Evolutionary conservation across 176 grass and related monocot genomes (phyloP).

Genomic region (Rhipidocladum racemiflorum): DNA sequence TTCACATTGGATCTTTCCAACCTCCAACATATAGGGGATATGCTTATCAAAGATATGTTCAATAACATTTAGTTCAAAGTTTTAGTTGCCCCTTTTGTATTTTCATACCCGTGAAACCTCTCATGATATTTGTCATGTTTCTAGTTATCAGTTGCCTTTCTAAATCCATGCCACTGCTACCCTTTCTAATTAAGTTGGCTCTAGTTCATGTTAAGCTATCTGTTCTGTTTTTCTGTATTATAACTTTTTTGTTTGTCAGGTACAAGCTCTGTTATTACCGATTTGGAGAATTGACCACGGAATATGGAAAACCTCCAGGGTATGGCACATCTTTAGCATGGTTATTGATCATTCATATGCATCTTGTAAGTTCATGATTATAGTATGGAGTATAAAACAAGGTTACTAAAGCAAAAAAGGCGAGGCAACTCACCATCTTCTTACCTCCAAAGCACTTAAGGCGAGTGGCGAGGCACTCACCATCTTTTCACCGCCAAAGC

Average conservation of each 20-base stretch:
- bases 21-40: background rate
- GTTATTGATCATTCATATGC: background rate
- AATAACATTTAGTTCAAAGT: background rate
- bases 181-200: background rate
- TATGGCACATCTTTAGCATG: constrained; percentile 39
- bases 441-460: too few species aligned
- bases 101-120: background rate
- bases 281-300: constrained; percentile 92
- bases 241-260: constrained; percentile 46
- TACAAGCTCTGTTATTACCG: constrained; percentile 98
- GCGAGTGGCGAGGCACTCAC: too few species aligned
- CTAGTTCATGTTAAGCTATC: background rate
- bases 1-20: background rate
- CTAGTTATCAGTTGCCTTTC: background rate
- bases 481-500: too few species aligned
- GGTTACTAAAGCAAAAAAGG: too few species aligned
- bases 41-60: background rate
- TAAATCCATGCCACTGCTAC: background rate
- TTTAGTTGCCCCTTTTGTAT: background rate
- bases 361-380: constrained; percentile 24
- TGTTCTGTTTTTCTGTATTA: constrained; percentile 2
- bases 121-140: background rate
- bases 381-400: background rate
- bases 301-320: constrained; percentile 94
- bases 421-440: too few species aligned